phyloP scores from a whole-genome alignment of 805 yeast species.

The Grigorovia humatica region DNA sequence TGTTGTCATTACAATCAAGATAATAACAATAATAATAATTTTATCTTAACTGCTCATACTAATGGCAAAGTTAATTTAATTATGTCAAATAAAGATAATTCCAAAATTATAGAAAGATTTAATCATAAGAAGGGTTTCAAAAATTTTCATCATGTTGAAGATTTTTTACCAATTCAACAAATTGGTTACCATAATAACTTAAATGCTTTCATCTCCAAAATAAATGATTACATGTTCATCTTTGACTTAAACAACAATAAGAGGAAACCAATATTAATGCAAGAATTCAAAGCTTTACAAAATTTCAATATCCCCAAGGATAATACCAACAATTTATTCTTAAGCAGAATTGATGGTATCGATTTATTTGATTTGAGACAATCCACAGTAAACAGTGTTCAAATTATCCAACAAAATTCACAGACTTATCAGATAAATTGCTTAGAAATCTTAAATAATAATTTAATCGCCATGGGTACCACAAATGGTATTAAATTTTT shows the following conservation, averaged over 20 bases:
- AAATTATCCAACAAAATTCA: too few species aligned
- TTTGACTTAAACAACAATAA: slow-evolving; percentile 57
- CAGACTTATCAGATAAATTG: background rate
- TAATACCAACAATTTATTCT: slow-evolving; percentile 15
- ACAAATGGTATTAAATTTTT: background rate
- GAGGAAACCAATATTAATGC: slow-evolving; percentile 18
- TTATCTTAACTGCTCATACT: slow-evolving; percentile 60
- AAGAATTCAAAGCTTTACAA: slow-evolving; percentile 17
- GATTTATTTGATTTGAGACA: slow-evolving; percentile 1
- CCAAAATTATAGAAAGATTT: slow-evolving; percentile 68
- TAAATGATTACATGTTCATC: slow-evolving; percentile 58
- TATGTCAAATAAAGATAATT: slow-evolving; percentile 43
- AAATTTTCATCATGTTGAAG: slow-evolving; percentile 2
- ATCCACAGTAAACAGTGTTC: background rate
- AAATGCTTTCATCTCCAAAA: slow-evolving; percentile 44
- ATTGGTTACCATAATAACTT: slow-evolving; percentile 11
- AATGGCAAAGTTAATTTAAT: slow-evolving; percentile 68
- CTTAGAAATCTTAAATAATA: background rate
- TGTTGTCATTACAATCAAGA: too few species aligned
- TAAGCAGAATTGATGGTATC: background rate
- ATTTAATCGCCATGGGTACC: background rate
- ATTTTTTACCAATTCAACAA: slow-evolving; percentile 11
- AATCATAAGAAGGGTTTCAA: slow-evolving; percentile 61
- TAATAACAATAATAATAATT: slow-evolving; percentile 9
- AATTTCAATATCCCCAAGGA: slow-evolving; percentile 15